Percentiles rank a stretch among this genome's conserved stretches.
phyloP scores from a whole-genome alignment of 208 protist species.

The Leishmania major region DNA sequence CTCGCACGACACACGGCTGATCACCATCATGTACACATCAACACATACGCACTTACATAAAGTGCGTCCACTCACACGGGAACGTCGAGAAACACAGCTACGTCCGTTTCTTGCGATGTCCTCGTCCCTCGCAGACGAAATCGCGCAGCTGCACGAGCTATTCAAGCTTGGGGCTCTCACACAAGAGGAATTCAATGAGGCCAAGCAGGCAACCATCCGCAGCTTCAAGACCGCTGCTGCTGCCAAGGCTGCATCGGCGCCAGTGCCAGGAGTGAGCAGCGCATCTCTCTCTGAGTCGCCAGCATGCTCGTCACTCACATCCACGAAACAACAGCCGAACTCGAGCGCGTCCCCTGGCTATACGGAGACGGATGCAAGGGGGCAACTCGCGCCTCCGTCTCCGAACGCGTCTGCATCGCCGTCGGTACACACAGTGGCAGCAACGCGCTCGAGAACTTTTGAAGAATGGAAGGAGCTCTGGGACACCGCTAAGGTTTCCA shows the following conservation, averaged over 20 bases:
- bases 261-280: background rate
- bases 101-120: constrained; percentile 7
- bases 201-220: constrained; percentile 50
- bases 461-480: constrained; percentile 26
- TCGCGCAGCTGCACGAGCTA: constrained; percentile 58
- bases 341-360: background rate
- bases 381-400: too few species aligned
- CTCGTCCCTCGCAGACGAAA: constrained; percentile 51
- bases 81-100: background rate
- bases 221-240: constrained; percentile 16
- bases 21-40: constrained; percentile 13
- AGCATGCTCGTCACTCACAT: background rate
- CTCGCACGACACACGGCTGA: background rate
- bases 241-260: background rate
- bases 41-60: background rate
- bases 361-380: background rate
- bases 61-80: background rate
- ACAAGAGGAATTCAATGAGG: constrained; percentile 60
- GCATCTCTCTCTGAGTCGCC: background rate
- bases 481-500: background rate
- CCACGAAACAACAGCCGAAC: background rate
- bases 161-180: constrained; percentile 54
- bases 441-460: background rate
- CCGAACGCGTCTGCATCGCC: too few species aligned
- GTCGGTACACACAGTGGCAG: background rate